Conservation (phyloP, 352 stramenopile species). For the Aphanomyces astaci region DNA sequence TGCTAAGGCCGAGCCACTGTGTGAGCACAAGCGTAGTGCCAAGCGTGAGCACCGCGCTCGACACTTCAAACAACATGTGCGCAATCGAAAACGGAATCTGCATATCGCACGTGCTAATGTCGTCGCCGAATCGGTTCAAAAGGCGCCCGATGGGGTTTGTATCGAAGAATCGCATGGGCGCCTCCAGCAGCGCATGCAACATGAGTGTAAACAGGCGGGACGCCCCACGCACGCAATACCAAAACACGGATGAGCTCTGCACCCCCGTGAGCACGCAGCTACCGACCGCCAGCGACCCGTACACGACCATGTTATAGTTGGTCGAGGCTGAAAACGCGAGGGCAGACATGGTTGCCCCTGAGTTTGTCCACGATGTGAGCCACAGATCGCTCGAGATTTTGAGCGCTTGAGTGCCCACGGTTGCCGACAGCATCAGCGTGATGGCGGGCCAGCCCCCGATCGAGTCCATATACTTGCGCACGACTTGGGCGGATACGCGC, state of each 20-base stretch:
- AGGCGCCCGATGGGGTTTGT: slow-evolving; percentile 70
- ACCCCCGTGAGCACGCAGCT: slow-evolving; percentile 7
- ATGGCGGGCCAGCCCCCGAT: slow-evolving; percentile 30
- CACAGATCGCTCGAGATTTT: slow-evolving; percentile 12
- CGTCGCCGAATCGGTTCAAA: slow-evolving; percentile 63
- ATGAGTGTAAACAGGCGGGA: slow-evolving; percentile 67
- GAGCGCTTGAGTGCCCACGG: neutral
- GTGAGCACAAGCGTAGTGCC: slow-evolving; percentile 76
- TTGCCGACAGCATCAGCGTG: neutral
- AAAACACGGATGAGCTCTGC: slow-evolving; percentile 1
- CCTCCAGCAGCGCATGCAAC: slow-evolving; percentile 51
- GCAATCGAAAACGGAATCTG: slow-evolving; percentile 57
- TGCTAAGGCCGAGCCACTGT: slow-evolving; percentile 71
- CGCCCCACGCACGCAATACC: slow-evolving; percentile 42
- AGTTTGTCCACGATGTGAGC: slow-evolving; percentile 8
- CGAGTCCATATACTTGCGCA: slow-evolving; percentile 41
- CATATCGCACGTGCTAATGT: slow-evolving; percentile 67
- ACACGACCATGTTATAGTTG: slow-evolving; percentile 28
- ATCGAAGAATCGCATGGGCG: slow-evolving; percentile 84
- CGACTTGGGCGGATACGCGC: slow-evolving; percentile 52
- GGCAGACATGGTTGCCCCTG: neutral
- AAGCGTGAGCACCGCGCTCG: slow-evolving; percentile 70
- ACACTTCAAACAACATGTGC: slow-evolving; percentile 60
- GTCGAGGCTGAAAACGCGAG: slow-evolving; percentile 17
- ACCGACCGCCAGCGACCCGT: slow-evolving; percentile 4